Conservation (phyloP, 768 basidiomycete species). For the Termitomyces sp. region DNA sequence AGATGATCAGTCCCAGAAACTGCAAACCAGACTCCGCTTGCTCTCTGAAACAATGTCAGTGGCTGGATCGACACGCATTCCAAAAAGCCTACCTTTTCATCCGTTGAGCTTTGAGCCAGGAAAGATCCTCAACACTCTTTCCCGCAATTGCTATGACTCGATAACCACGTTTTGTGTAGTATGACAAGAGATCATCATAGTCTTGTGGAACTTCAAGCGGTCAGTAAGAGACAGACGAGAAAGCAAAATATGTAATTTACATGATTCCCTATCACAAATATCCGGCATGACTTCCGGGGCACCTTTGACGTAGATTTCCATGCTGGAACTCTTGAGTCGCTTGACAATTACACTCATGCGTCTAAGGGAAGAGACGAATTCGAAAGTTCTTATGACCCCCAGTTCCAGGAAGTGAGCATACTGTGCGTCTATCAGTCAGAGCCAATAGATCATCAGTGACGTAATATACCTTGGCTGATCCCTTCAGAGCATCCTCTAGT, state of each 20-base stretch:
- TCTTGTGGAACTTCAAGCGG: conserved; percentile 76
- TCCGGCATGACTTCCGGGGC: conserved; percentile 97
- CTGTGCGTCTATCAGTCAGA: conserved; percentile 31
- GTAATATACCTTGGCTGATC: conserved; percentile 62
- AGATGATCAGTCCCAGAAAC: conserved; percentile 94
- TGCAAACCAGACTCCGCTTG: conserved; percentile 87
- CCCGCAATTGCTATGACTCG: conserved; percentile 98
- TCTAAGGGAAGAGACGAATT: conserved; percentile 89
- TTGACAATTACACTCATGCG: conserved; percentile 99
- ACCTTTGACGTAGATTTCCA: conserved; percentile 99
- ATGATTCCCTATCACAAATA: conserved; percentile 88
- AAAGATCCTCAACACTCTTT: conserved; percentile 87
- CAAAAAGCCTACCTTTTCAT: conserved; percentile 71
- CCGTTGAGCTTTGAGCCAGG: conserved; percentile 96
- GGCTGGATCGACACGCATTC: background rate
- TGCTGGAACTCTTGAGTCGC: conserved; percentile 84
- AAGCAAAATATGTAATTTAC: conserved; percentile 42
- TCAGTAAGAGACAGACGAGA: conserved; percentile 2
- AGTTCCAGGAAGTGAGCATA: conserved; percentile 96
- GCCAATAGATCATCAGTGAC: background rate
- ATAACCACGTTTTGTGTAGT: conserved; percentile 95
- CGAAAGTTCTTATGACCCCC: conserved; percentile 93
- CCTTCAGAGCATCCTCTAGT: conserved; percentile 89
- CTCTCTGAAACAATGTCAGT: conserved; percentile 49
- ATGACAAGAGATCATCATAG: conserved; percentile 92